Conservation (phyloP, 768 basidiomycete genomes). For the Flagelloscypha sp. region DNA sequence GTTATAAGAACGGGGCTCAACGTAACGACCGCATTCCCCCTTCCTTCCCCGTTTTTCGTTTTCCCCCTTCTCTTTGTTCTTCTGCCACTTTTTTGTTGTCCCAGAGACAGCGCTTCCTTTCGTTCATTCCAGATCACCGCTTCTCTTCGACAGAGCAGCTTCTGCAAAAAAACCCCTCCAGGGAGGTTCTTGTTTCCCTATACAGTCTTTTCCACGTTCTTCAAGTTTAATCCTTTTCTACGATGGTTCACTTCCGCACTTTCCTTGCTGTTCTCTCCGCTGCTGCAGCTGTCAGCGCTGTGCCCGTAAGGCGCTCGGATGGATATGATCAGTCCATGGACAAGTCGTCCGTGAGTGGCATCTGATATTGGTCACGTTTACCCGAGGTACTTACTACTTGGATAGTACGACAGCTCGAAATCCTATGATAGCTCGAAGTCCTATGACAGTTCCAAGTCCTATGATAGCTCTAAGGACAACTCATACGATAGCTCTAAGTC, state of each 20-base stretch:
- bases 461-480: background rate
- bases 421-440: background rate
- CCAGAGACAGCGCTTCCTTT: constrained; percentile 3
- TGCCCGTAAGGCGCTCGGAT: constrained; percentile 30
- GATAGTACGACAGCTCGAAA: constrained; percentile 1
- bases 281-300: constrained; percentile 39
- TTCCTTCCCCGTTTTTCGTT: constrained; percentile 5
- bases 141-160: constrained; percentile 73
- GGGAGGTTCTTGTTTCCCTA: constrained; percentile 46
- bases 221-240: constrained; percentile 23
- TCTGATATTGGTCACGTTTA: background rate
- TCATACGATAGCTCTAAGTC: too few species aligned
- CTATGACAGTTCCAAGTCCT: background rate
- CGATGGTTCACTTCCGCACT: constrained; percentile 55
- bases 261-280: constrained; percentile 49
- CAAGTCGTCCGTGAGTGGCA: constrained; percentile 4
- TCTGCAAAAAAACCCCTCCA: constrained; percentile 46
- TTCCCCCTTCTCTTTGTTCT: constrained; percentile 3
- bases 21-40: constrained; percentile 14
- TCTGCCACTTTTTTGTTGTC: background rate
- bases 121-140: constrained; percentile 42
- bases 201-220: constrained; percentile 33
- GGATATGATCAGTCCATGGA: constrained; percentile 13
- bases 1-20: too few species aligned
- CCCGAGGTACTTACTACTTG: constrained; percentile 4